A percentile compares a stretch with the other conserved stretches of the same genome.
phyloP scores from a whole-genome alignment of 2,329 filamentous ascomycete genomes.

The Talaromyces verruculosus region DNA sequence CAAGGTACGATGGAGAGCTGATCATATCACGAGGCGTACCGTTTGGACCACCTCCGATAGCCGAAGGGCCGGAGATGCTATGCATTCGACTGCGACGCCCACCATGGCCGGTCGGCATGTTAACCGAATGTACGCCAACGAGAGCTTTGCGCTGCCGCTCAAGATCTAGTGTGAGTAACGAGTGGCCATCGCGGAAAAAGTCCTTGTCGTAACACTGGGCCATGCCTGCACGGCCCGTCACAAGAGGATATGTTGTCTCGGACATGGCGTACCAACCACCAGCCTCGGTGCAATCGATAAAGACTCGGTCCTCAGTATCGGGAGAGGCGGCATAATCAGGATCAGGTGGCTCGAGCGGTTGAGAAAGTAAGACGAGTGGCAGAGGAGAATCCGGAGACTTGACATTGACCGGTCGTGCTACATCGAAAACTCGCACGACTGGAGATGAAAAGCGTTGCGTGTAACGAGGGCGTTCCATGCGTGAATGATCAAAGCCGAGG shows the following conservation, averaged over 20 bases:
- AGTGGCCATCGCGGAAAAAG: slow-evolving; percentile 43
- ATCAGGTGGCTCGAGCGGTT: slow-evolving; percentile 67
- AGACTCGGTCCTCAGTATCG: slow-evolving; percentile 61
- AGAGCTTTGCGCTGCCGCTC: slow-evolving; percentile 61
- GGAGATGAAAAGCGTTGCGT: slow-evolving; percentile 70
- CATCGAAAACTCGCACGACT: slow-evolving; percentile 84
- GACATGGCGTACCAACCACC: slow-evolving; percentile 95
- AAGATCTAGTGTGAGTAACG: slow-evolving; percentile 39
- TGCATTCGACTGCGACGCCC: slow-evolving; percentile 44
- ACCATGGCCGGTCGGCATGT: slow-evolving; percentile 27
- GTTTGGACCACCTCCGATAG: slow-evolving; percentile 36
- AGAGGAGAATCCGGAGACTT: slow-evolving; percentile 61
- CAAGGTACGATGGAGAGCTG: slow-evolving; percentile 38
- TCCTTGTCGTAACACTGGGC: slow-evolving; percentile 59
- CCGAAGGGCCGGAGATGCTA: slow-evolving; percentile 45
- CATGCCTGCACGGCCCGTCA: slow-evolving; percentile 66
- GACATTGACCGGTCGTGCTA: slow-evolving; percentile 70
- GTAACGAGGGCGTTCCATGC: slow-evolving; percentile 59
- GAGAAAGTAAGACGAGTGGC: slow-evolving; percentile 79
- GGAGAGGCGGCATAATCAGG: slow-evolving; percentile 40
- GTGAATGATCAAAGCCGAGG: slow-evolving; percentile 72
- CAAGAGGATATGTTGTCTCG: slow-evolving; percentile 78
- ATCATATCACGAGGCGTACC: slow-evolving; percentile 41
- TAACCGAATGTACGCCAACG: slow-evolving; percentile 69
- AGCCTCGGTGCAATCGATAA: slow-evolving; percentile 80